A percentile compares a stretch with the other conserved stretches of the same genome.
Conservation (phyloP, 1,284 basidiomycete genomes). For the Irpex lacteus region DNA sequence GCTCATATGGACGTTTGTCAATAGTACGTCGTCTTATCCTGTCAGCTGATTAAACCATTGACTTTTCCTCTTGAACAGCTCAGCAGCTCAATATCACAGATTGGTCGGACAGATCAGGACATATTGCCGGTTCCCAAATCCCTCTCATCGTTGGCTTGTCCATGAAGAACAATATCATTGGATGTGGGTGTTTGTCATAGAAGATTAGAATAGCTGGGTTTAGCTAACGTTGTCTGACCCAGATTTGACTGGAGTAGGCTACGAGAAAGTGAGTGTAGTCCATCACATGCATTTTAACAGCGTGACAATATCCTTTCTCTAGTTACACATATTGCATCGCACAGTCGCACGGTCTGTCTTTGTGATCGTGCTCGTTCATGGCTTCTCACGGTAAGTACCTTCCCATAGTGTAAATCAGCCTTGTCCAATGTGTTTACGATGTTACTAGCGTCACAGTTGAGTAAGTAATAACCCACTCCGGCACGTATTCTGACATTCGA, state of each 20-base stretch:
- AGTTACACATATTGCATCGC: constrained; percentile 8
- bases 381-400: constrained; percentile 3
- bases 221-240: background rate
- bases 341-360: constrained; percentile 5
- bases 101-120: constrained; percentile 31
- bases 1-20: constrained; percentile 27
- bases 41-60: constrained; percentile 5
- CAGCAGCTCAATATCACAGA: constrained; percentile 18
- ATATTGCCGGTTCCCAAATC: constrained; percentile 35
- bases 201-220: background rate
- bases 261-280: constrained; percentile 31
- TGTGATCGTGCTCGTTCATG: constrained; percentile 7
- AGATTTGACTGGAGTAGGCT: constrained; percentile 39
- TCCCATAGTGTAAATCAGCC: background rate
- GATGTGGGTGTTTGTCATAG: constrained; percentile 22
- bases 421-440: background rate
- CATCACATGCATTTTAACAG: background rate
- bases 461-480: background rate
- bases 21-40: constrained; percentile 20
- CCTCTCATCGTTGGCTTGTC: constrained; percentile 38
- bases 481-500: too few relatives aligned
- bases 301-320: background rate
- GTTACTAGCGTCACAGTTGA: constrained; percentile 1
- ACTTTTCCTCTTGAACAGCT: constrained; percentile 10
- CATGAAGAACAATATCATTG: constrained; percentile 40